phyloP scores from a whole-genome alignment of 2,329 filamentous ascomycete genomes.

The Didymella sp. region DNA sequence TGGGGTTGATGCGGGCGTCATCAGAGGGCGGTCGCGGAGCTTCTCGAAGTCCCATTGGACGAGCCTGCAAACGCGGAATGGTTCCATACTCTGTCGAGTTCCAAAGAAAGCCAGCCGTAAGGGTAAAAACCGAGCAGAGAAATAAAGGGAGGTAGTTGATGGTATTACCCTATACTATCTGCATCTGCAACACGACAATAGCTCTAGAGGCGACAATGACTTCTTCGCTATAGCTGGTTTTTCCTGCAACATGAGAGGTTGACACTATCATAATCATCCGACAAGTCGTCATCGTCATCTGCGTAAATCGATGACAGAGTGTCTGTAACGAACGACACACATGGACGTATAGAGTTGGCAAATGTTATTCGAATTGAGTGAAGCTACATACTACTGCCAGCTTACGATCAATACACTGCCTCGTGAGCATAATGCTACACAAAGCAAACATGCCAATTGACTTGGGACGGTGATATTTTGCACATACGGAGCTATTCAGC shows the following conservation, averaged over 20 bases:
- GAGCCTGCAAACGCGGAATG: neutral
- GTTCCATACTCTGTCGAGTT: too few species aligned
- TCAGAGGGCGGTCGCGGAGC: slow-evolving; percentile 18
- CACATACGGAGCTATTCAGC: neutral
- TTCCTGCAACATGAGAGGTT: too few species aligned
- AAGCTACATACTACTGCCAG: slow-evolving; percentile 3
- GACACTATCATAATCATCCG: neutral
- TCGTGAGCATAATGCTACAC: neutral
- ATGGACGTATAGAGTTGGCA: neutral
- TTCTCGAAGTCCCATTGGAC: slow-evolving; percentile 13
- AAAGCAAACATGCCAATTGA: slow-evolving; percentile 2
- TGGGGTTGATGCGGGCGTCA: slow-evolving; percentile 16
- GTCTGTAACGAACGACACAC: neutral
- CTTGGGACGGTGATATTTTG: neutral
- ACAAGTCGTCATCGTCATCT: neutral
- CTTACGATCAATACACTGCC: slow-evolving; percentile 2
- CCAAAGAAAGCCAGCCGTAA: too few species aligned
- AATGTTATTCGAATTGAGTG: slow-evolving; percentile 7
- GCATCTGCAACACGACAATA: too few species aligned
- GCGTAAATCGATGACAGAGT: neutral
- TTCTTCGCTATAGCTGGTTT: too few species aligned
- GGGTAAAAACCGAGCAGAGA: too few species aligned
- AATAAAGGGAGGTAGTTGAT: too few species aligned
- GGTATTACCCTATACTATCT: too few species aligned
- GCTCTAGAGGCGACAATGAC: too few species aligned